Percentiles rank a stretch among this genome's conserved stretches.
Evolutionary conservation across 2,329 filamentous ascomycete species (phyloP).

Genomic region (Monilinia vaccinii-corymbosi): DNA sequence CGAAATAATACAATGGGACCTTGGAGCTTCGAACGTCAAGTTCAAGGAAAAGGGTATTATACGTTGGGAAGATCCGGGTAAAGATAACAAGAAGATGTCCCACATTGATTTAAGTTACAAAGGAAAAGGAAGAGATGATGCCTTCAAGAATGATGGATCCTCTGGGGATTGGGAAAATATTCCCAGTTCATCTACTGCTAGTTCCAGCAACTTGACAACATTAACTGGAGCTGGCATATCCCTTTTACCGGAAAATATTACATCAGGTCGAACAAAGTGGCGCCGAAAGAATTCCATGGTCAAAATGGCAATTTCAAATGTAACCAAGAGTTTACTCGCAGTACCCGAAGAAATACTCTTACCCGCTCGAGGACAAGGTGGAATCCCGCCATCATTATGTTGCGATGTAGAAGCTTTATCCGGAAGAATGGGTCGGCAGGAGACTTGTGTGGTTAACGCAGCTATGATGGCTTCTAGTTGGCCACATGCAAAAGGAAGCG

Average conservation of each 20-base stretch:
- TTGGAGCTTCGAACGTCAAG: conserved; percentile 31
- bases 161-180: conserved; percentile 1
- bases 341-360: conserved; percentile 13
- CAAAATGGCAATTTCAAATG: conserved; percentile 8
- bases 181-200: neutral
- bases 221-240: neutral
- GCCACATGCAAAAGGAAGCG: conserved; percentile 43
- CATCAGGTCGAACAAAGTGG: neutral
- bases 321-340: conserved; percentile 11
- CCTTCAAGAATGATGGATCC: conserved; percentile 39
- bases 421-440: conserved; percentile 33
- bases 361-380: conserved; percentile 32
- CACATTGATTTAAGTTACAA: conserved; percentile 50
- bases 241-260: neutral
- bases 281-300: neutral
- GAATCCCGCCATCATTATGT: conserved; percentile 33
- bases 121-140: conserved; percentile 24
- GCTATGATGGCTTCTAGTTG: conserved; percentile 62
- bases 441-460: conserved; percentile 76
- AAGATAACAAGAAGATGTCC: conserved; percentile 48
- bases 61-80: conserved; percentile 51
- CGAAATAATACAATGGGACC: conserved; percentile 53
- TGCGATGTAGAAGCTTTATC: conserved; percentile 35
- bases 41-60: conserved; percentile 38
- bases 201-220: neutral